Base-by-base conservation (phyloP, 2,329 filamentous ascomycete species). In the Fusarium vanettenii region DNA sequence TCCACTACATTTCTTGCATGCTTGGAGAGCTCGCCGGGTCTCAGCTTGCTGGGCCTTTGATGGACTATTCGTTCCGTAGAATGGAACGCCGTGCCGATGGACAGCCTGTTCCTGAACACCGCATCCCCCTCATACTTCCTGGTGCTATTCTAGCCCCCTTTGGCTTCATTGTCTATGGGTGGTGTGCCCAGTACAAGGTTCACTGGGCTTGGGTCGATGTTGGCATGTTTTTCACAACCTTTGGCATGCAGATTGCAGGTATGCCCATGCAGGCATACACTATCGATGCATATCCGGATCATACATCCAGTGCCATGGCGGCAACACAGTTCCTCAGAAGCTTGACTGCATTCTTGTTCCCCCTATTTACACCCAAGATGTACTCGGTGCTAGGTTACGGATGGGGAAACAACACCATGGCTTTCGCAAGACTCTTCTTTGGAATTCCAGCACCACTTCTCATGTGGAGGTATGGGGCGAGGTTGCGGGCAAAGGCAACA, bases 1-100 rank as follows among this genome's bases (percentile, higher is more conserved):
- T 93, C 1, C 91, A 93, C 80, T 93, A 92, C 80, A 86, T 92
- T 45, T 89, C 91, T 11, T 86, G 90, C 22, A 90, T 89, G 0
- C 45, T 92, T 0, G 92, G 92, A 2, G 92, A 93, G 81, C 85
- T 91, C 65, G 79, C 88, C 0, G 90, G 87, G 9, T 84, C 86
- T 0, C 87, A 90, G 68, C 73, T 89, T 1, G 83, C 84, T 10
- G 86, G 84, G 0, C 79, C 80, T 0, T 31, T 86, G 0, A 85
- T 87, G 79, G 87, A 89, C 66, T 73, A 68, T 11, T 71, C 85
- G 6, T 87, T 73, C 48, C 67, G 31, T 25, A 69, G 66, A 29
- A 73, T 70, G 57, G 82, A 76, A 72, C 71, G 35, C 7, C 66
- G 67, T 3, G 22, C 62, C 11, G 63, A 63, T 6, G 67, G 67